Percentiles rank a stretch among this genome's conserved stretches.
Evolutionary conservation across 129 eudicot species (phyloP).

Genomic region (Flaveria trinervia): DNA sequence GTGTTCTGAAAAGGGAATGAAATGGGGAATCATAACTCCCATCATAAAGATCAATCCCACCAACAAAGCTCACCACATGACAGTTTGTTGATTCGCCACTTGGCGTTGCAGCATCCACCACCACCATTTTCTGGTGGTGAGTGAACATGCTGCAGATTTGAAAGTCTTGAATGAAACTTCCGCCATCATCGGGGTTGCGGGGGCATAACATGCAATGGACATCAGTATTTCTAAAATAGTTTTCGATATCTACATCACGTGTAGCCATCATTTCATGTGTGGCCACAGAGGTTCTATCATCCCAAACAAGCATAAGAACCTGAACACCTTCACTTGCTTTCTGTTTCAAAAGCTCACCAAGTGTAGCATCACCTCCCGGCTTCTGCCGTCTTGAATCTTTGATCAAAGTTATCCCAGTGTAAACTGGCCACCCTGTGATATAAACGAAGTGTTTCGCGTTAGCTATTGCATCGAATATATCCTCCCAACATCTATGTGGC

Average conservation of each 20-base stretch:
- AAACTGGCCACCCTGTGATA: constrained; percentile 80
- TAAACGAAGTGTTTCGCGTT: constrained; percentile 69
- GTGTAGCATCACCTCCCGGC: constrained; percentile 62
- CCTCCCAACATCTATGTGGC: constrained; percentile 78
- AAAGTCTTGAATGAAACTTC: constrained; percentile 61
- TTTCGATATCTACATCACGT: constrained; percentile 71
- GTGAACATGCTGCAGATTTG: constrained; percentile 80
- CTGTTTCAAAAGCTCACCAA: constrained; percentile 72
- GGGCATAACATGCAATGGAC: constrained; percentile 80
- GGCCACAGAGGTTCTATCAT: constrained; percentile 67
- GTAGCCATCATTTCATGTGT: constrained; percentile 75
- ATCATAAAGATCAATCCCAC: constrained; percentile 81
- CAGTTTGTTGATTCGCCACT: constrained; percentile 48
- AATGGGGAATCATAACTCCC: constrained; percentile 73
- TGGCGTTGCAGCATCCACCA: constrained; percentile 67
- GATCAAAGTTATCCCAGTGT: constrained; percentile 61
- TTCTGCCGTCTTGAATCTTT: constrained; percentile 66
- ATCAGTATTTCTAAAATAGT: constrained; percentile 49
- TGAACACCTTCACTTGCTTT: constrained; percentile 73
- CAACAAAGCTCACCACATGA: constrained; percentile 70
- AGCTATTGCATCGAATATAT: constrained; percentile 67
- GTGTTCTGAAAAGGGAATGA: constrained; percentile 73
- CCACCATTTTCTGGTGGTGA: constrained; percentile 79
- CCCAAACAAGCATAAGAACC: constrained; percentile 76
- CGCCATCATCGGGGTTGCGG: constrained; percentile 77